Percentiles rank a stretch among this genome's conserved stretches.
Evolutionary conservation across 345 rosid genomes (phyloP).

Genomic region (Corymbia maculata): DNA sequence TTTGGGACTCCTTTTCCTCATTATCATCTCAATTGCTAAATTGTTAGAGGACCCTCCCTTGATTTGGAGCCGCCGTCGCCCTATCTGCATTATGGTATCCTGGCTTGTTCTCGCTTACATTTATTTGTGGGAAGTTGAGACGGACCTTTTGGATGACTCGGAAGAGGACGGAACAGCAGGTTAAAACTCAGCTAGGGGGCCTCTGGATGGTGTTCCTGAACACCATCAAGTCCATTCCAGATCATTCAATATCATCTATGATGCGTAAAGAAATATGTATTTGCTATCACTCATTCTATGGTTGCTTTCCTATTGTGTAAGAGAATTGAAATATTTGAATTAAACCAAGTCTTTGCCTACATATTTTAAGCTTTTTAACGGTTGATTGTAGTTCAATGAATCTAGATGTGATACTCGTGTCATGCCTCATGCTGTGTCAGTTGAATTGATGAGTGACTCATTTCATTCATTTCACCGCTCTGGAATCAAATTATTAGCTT

Average conservation of each 20-base stretch:
- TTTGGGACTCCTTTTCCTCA: background rate
- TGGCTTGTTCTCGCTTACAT: background rate
- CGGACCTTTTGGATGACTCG: fast-evolving
- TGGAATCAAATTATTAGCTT: background rate
- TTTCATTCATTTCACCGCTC: fast-evolving
- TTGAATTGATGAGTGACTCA: no score
- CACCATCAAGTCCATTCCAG: no score
- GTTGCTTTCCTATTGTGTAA: background rate
- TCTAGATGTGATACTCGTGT: background rate
- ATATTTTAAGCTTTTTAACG: no score
- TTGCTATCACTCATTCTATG: background rate
- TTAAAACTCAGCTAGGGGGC: background rate
- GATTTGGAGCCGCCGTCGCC: background rate
- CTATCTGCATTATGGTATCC: background rate
- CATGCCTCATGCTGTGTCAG: background rate
- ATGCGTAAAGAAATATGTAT: background rate
- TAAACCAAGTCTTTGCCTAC: background rate
- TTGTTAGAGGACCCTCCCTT: background rate
- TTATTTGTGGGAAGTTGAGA: background rate
- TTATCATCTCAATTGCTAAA: background rate
- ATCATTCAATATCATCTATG: background rate
- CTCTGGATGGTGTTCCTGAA: background rate
- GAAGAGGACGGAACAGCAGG: background rate
- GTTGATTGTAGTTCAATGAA: no score
- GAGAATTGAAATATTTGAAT: no score